These are phyloP conservation scores for Cutaneotrichosporon dermatis DNA, from an alignment of 1,284 basidiomycete genomes.

Conservation along the genomic window DNA sequence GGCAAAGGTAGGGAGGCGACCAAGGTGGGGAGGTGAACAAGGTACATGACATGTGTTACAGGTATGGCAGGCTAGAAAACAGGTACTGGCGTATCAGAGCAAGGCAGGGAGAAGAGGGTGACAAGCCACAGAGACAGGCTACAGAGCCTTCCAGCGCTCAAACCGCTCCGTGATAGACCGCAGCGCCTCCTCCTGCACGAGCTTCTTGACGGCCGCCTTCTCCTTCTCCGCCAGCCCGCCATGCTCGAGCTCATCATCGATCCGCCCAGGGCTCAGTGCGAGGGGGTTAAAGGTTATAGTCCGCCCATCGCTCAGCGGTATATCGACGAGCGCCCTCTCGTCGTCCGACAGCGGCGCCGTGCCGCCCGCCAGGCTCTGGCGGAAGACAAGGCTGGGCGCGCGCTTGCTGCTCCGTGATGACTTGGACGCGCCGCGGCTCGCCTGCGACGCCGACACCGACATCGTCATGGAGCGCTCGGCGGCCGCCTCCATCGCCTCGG, in stretches of 20 bases:
- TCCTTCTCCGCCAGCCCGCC: constrained; percentile 31
- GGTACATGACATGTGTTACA: not conserved
- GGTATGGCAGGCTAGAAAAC: constrained; percentile 1
- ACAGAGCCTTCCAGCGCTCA: constrained; percentile 33
- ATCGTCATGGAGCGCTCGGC: not conserved
- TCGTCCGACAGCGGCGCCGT: not conserved
- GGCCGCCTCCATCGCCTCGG: constrained; percentile 34
- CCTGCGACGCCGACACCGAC: not conserved
- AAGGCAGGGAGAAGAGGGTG: not conserved
- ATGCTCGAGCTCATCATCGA: constrained; percentile 36
- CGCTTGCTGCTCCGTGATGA: constrained; percentile 3
- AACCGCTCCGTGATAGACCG: constrained; percentile 30
- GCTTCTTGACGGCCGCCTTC: constrained; percentile 13
- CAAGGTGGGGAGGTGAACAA: not conserved
- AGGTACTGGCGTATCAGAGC: not conserved
- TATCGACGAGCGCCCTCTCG: constrained; percentile 14
- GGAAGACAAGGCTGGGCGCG: constrained; percentile 37
- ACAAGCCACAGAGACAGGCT: not conserved
- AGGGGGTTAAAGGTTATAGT: constrained; percentile 38
- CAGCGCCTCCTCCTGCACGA: constrained; percentile 26
- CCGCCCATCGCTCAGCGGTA: constrained; percentile 34
- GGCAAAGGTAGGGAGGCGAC: no score
- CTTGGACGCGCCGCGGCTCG: not conserved
- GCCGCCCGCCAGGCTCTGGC: constrained; percentile 25
- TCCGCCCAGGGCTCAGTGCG: constrained; percentile 25